Conservation (phyloP, 1,139 yeast genomes). For the Yamadazyma blattariae region DNA sequence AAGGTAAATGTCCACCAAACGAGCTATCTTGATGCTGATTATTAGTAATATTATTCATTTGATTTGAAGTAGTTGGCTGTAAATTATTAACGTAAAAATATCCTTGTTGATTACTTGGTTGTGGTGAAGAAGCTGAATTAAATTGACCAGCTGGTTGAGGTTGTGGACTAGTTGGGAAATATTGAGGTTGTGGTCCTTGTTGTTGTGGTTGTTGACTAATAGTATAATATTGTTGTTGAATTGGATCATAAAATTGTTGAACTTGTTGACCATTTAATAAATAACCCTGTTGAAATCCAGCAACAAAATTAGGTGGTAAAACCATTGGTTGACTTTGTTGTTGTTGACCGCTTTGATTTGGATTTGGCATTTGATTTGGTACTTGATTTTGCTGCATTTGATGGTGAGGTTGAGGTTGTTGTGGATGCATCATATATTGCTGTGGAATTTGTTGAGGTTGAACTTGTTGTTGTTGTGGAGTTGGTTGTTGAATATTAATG, state of each 20-base stretch:
- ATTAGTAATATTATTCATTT: no score
- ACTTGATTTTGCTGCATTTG: conserved; percentile 3
- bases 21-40: conserved; percentile 9
- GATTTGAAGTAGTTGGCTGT: conserved; percentile 2
- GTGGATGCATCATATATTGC: conserved; percentile 12
- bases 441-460: conserved; percentile 11
- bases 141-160: conserved; percentile 17
- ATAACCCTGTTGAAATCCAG: conserved; percentile 20
- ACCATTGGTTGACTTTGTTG: conserved; percentile 7
- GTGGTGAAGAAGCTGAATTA: conserved; percentile 12
- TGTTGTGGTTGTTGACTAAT: conserved; percentile 36
- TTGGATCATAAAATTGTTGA: conserved; percentile 45
- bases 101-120: conserved; percentile 1
- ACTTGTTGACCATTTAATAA: conserved; percentile 23
- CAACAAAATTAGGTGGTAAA: conserved; percentile 18
- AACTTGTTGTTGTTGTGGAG: conserved; percentile 10
- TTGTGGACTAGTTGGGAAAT: conserved; percentile 37
- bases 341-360: conserved; percentile 5
- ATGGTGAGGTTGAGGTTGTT: conserved; percentile 7
- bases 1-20: conserved; percentile 17
- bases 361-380: conserved; percentile 4
- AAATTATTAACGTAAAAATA: conserved; percentile 4
- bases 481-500: conserved; percentile 4
- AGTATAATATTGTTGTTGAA: conserved; percentile 45
- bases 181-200: conserved; percentile 33